Conservation (phyloP, 2,329 filamentous ascomycete genomes). For the Neurospora crassa region DNA sequence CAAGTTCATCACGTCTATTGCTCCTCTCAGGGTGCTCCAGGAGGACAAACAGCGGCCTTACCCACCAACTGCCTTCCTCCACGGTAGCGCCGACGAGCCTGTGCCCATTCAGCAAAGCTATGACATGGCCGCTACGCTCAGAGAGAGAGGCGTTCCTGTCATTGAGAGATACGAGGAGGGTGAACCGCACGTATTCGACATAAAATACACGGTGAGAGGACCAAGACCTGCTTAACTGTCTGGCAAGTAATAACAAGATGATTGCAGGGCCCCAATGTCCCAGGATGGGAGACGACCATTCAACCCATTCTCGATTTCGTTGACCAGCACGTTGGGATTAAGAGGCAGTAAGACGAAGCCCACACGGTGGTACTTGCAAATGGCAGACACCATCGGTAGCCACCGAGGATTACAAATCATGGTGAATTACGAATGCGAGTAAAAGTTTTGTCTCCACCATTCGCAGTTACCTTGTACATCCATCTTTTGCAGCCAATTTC, state of each 20-base stretch:
- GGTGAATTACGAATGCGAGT: not conserved
- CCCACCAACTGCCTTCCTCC: constrained; percentile 17
- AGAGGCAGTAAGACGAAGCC: not conserved
- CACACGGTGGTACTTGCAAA: not conserved
- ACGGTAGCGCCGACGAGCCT: constrained; percentile 13
- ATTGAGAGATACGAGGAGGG: constrained; percentile 16
- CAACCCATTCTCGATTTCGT: constrained; percentile 16
- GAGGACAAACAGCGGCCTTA: constrained; percentile 5
- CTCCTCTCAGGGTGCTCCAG: constrained; percentile 9
- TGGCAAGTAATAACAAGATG: not conserved
- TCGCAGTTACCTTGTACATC: not conserved
- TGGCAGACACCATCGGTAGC: not conserved
- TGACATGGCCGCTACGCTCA: constrained; percentile 12
- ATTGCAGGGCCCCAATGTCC: constrained; percentile 8
- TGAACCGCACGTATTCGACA: constrained; percentile 13
- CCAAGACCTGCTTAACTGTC: not conserved
- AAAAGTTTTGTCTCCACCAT: not conserved
- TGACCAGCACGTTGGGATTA: constrained; percentile 5
- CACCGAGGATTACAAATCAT: not conserved
- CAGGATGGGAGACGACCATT: constrained; percentile 14
- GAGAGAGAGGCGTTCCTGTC: constrained; percentile 11
- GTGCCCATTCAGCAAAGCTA: constrained; percentile 15
- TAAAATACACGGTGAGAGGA: constrained; percentile 15
- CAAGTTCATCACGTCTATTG: constrained; percentile 9
- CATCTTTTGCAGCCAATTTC: not conserved